Percentiles rank a stretch among this genome's conserved stretches.
Evolutionary conservation across 352 stramenopile species (phyloP).

Genomic region (Elongisporangium prolatum): DNA sequence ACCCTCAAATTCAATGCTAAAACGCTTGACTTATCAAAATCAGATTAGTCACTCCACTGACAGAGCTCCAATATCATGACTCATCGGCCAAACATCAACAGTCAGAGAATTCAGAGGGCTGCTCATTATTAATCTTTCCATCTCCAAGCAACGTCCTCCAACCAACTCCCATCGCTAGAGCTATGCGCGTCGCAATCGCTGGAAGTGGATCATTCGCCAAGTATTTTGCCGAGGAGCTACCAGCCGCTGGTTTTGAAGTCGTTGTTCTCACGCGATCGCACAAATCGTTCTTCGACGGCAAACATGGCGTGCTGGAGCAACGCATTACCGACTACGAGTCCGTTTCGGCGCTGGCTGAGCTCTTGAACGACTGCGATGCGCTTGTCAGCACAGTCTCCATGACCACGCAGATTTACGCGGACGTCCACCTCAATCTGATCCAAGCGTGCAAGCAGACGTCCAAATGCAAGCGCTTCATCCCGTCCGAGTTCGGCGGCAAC

Average conservation of each 20-base stretch:
- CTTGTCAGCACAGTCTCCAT: conserved; percentile 23
- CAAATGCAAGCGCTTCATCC: conserved; percentile 46
- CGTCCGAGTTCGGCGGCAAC: conserved; percentile 30
- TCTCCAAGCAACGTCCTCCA: not conserved
- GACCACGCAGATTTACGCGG: conserved; percentile 4
- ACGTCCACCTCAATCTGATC: conserved; percentile 18
- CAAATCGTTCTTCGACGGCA: conserved; percentile 15
- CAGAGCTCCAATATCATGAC: not conserved
- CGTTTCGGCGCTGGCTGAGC: conserved; percentile 11
- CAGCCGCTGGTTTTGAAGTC: conserved; percentile 10
- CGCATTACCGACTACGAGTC: conserved; percentile 20
- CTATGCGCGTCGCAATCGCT: conserved; percentile 32
- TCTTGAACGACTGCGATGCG: conserved; percentile 24
- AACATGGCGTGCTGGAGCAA: conserved; percentile 10
- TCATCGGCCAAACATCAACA: not conserved
- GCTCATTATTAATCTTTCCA: not conserved
- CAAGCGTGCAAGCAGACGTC: conserved; percentile 26
- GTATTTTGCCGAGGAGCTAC: conserved; percentile 21
- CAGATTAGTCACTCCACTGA: not conserved
- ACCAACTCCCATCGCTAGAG: conserved; percentile 1
- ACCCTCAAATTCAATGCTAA: not conserved
- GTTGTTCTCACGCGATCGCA: conserved; percentile 20
- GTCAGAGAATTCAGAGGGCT: not conserved
- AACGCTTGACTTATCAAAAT: not conserved
- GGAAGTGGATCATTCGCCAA: conserved; percentile 30